These are phyloP conservation scores for Coemansia sp. DNA, from an alignment of 192 early-diverging fungal species.

Conservation along the genomic window DNA sequence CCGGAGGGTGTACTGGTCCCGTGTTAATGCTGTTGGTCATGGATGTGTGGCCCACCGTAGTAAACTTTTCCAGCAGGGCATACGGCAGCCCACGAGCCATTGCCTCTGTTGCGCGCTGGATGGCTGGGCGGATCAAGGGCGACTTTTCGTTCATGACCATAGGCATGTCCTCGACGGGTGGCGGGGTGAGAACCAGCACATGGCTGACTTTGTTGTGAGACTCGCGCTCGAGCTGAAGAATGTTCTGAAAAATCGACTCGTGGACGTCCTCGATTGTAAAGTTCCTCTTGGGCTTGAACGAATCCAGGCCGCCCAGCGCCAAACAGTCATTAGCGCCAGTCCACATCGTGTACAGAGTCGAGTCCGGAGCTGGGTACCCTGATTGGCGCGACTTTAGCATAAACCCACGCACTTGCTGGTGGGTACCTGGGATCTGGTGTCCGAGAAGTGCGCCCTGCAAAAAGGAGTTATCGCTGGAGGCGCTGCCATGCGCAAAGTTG, in stretches of 20 bases:
- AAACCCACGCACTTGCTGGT: slow-evolving; percentile 51
- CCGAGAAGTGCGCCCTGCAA: slow-evolving; percentile 33
- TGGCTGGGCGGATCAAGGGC: slow-evolving; percentile 4
- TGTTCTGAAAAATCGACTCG: slow-evolving; percentile 39
- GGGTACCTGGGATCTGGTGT: slow-evolving; percentile 32
- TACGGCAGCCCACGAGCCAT: slow-evolving; percentile 29
- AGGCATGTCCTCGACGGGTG: slow-evolving; percentile 49
- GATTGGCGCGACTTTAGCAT: slow-evolving; percentile 43
- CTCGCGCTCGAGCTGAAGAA: slow-evolving; percentile 52
- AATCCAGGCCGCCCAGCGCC: slow-evolving; percentile 16
- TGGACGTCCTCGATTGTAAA: slow-evolving; percentile 15
- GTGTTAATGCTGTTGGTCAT: slow-evolving; percentile 26
- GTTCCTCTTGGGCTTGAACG: slow-evolving; percentile 14
- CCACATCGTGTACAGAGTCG: slow-evolving; percentile 50
- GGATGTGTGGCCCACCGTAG: slow-evolving; percentile 10
- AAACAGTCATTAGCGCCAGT: slow-evolving; percentile 48
- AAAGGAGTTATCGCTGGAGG: slow-evolving; percentile 37
- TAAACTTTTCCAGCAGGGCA: slow-evolving; percentile 25
- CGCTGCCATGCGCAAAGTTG: slow-evolving; percentile 53
- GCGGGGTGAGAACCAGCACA: slow-evolving; percentile 42
- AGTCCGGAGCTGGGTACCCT: slow-evolving; percentile 29
- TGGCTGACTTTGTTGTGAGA: slow-evolving; percentile 41
- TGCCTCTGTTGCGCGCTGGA: slow-evolving; percentile 11
- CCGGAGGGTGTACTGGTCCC: slow-evolving; percentile 15
- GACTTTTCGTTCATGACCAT: slow-evolving; percentile 30